These are phyloP conservation scores for Plantago ovata DNA, from an alignment of 257 asterid genomes.

Conservation along the genomic window DNA sequence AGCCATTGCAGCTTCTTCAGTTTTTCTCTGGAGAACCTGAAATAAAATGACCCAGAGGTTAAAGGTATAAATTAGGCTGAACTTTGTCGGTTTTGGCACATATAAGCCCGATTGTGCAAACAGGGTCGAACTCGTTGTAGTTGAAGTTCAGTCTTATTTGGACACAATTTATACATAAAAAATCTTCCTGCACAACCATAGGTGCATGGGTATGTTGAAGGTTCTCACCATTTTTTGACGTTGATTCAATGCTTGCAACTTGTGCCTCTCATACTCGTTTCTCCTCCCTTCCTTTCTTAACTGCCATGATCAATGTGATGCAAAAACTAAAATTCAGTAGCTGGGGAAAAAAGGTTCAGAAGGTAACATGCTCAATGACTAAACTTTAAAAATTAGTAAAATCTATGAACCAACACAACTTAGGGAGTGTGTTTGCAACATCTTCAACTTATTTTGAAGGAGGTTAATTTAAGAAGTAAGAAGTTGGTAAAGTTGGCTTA, in stretches of 20 bases:
- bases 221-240: conserved; percentile 90
- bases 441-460: too few relatives aligned
- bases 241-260: conserved; percentile 91
- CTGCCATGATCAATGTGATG: conserved; percentile 33
- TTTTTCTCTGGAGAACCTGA: conserved; percentile 99
- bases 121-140: too few relatives aligned
- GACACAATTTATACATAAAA: not conserved
- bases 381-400: not conserved
- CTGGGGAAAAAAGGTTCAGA: conserved; percentile 7
- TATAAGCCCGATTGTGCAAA: too few relatives aligned
- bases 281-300: conserved; percentile 96
- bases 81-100: too few relatives aligned
- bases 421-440: too few relatives aligned
- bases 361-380: not conserved
- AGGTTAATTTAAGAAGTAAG: too few relatives aligned
- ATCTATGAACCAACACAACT: too few relatives aligned
- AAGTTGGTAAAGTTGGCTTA: too few relatives aligned
- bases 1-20: conserved; percentile 99
- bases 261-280: conserved; percentile 96
- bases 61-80: too few relatives aligned
- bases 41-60: conserved; percentile 19
- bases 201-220: conserved; percentile 1
- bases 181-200: too few relatives aligned
- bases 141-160: not conserved
- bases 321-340: conserved; percentile 12